Conservation (phyloP, 2,329 filamentous ascomycete species). For the Colletotrichum agaves region DNA sequence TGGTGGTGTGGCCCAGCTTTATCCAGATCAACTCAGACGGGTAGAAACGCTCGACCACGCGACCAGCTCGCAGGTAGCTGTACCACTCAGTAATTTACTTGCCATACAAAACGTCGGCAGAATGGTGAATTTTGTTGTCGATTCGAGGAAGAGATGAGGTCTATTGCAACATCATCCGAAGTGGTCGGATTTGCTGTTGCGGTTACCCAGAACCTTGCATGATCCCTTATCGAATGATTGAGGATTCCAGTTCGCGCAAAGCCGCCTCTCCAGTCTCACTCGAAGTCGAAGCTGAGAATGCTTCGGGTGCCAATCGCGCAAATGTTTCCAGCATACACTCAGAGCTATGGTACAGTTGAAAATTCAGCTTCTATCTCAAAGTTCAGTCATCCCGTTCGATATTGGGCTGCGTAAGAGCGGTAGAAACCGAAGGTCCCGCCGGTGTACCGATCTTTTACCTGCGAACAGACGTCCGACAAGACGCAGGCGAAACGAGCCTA, state of each 20-base stretch:
- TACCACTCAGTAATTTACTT: too few relatives aligned
- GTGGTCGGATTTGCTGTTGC: background rate
- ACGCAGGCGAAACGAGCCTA: conserved; percentile 29
- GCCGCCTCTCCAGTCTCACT: background rate
- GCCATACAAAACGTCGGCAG: too few relatives aligned
- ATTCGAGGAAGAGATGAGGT: background rate
- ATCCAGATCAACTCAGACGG: conserved; percentile 9
- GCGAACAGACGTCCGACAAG: conserved; percentile 34
- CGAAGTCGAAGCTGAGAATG: background rate
- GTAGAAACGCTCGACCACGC: conserved; percentile 27
- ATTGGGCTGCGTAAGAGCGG: background rate
- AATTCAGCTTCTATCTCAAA: background rate
- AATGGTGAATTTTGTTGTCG: too few relatives aligned
- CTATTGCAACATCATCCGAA: background rate
- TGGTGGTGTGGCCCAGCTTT: conserved; percentile 35
- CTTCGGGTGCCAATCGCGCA: too few relatives aligned
- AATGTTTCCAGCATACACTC: too few relatives aligned
- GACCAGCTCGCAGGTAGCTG: background rate
- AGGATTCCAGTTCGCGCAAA: background rate
- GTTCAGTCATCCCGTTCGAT: background rate
- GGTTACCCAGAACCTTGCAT: background rate
- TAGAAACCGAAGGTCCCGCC: background rate
- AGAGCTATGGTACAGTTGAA: too few relatives aligned
- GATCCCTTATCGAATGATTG: background rate
- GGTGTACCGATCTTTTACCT: background rate